Conservation (phyloP, 1,284 basidiomycete species). For the Puccinia novopanici region DNA sequence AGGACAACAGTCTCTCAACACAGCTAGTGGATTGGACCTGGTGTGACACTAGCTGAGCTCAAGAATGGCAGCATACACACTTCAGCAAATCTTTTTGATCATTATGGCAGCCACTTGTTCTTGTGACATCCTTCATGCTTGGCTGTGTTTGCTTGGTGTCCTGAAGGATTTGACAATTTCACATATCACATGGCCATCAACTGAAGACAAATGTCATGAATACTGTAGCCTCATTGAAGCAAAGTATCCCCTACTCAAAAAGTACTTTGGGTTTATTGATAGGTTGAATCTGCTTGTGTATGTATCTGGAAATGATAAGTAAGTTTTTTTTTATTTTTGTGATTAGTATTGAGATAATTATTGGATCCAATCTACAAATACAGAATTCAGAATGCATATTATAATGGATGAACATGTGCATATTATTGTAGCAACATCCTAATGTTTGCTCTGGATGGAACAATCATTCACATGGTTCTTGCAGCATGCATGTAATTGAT, state of each 20-base stretch:
- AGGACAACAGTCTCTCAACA: not conserved
- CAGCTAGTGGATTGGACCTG: not conserved
- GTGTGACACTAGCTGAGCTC: not conserved
- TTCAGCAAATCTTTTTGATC: not conserved
- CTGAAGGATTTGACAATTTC: not conserved
- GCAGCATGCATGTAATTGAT: too few species aligned
- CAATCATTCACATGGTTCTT: constrained; percentile 59
- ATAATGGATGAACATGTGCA: not conserved
- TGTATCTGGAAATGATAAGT: not conserved
- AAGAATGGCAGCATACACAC: not conserved
- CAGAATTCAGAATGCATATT: not conserved
- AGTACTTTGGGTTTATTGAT: too few species aligned
- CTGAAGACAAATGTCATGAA: too few species aligned
- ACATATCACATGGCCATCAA: too few species aligned
- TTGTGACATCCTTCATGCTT: not conserved
- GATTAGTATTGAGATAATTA: too few species aligned
- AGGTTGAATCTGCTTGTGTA: not conserved
- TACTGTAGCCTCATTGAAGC: too few species aligned
- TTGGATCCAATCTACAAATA: not conserved
- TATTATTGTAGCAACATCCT: not conserved
- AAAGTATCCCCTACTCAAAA: too few species aligned
- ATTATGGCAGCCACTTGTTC: not conserved
- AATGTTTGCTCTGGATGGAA: not conserved
- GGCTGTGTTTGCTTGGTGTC: not conserved
- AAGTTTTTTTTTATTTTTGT: not conserved